Percentiles rank a stretch among this genome's conserved stretches.
Evolutionary conservation across 2,329 filamentous ascomycete genomes (phyloP).

Genomic region (Ceratocystis colombiana): DNA sequence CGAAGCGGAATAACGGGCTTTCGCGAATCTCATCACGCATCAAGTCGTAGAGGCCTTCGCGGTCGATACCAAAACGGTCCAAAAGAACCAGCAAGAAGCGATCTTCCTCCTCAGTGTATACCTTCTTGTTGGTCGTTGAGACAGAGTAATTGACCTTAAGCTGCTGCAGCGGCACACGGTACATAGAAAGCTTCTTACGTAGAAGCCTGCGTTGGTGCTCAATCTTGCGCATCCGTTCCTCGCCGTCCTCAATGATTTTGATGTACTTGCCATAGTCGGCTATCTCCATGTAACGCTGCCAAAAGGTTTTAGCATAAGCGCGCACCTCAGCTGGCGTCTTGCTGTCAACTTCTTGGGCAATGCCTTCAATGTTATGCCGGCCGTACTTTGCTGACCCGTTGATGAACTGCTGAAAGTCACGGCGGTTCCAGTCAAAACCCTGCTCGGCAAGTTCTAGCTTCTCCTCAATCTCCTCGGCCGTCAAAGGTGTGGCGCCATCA

Average conservation of each 20-base stretch:
- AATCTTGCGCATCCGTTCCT: constrained; percentile 78
- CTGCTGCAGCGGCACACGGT: constrained; percentile 93
- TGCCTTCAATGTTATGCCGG: constrained; percentile 71
- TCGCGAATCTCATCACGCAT: constrained; percentile 97
- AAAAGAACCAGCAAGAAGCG: constrained; percentile 88
- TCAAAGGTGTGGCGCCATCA: constrained; percentile 78
- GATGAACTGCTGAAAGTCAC: constrained; percentile 97
- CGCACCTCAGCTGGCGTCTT: constrained; percentile 79
- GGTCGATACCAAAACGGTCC: constrained; percentile 84
- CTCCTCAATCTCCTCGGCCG: constrained; percentile 77
- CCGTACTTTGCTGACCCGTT: constrained; percentile 92
- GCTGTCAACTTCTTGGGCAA: constrained; percentile 81
- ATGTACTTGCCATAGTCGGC: constrained; percentile 82
- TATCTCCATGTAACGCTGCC: constrained; percentile 88
- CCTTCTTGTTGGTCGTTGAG: constrained; percentile 98
- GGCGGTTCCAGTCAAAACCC: constrained; percentile 94
- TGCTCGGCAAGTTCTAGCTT: constrained; percentile 72
- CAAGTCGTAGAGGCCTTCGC: constrained; percentile 78
- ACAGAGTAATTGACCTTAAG: constrained; percentile 99
- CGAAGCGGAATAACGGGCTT: constrained; percentile 88
- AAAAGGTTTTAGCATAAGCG: constrained; percentile 88
- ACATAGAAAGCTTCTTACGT: constrained; percentile 89
- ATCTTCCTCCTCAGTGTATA: constrained; percentile 97
- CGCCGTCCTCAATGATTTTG: constrained; percentile 80
- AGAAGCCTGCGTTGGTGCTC: constrained; percentile 89